phyloP scores from a whole-genome alignment of 257 asterid genomes.

The Lycium ferocissimum region DNA sequence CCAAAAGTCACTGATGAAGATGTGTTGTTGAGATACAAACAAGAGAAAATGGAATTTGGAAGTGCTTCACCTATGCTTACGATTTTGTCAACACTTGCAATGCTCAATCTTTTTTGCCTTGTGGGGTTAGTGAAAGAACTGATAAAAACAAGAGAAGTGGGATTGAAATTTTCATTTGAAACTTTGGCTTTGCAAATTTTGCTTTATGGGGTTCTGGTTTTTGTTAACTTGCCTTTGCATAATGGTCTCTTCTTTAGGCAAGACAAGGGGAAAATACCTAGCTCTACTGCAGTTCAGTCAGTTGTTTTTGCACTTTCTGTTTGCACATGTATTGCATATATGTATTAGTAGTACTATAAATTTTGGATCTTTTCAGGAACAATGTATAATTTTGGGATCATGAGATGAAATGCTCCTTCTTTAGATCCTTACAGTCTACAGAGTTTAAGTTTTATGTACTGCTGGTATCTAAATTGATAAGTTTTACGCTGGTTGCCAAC shows the following conservation, averaged over 20 bases:
- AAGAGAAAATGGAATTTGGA: constrained; percentile 84
- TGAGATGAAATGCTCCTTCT: too few relatives aligned
- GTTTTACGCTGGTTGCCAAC: too few relatives aligned
- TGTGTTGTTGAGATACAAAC: constrained; percentile 55
- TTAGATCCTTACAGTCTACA: too few relatives aligned
- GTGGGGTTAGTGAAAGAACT: constrained; percentile 32
- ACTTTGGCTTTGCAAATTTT: constrained; percentile 54
- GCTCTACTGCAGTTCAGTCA: constrained; percentile 51
- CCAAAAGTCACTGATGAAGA: constrained; percentile 65
- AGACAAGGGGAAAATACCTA: constrained; percentile 68
- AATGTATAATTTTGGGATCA: too few relatives aligned
- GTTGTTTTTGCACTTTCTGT: constrained; percentile 49
- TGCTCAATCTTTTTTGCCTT: constrained; percentile 65
- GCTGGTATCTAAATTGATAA: too few relatives aligned
- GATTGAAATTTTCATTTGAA: constrained; percentile 22
- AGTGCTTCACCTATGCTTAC: constrained; percentile 56
- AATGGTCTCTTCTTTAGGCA: constrained; percentile 62
- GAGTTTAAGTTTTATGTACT: too few relatives aligned
- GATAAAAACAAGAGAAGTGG: constrained; percentile 7
- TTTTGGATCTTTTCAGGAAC: too few relatives aligned
- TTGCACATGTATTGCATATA: constrained; percentile 43
- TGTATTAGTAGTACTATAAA: constrained; percentile 20
- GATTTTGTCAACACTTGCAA: constrained; percentile 56
- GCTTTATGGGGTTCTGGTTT: constrained; percentile 56
- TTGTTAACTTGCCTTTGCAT: constrained; percentile 68